Base-by-base conservation (phyloP, 805 yeast species). In the Candida verbasci region DNA sequence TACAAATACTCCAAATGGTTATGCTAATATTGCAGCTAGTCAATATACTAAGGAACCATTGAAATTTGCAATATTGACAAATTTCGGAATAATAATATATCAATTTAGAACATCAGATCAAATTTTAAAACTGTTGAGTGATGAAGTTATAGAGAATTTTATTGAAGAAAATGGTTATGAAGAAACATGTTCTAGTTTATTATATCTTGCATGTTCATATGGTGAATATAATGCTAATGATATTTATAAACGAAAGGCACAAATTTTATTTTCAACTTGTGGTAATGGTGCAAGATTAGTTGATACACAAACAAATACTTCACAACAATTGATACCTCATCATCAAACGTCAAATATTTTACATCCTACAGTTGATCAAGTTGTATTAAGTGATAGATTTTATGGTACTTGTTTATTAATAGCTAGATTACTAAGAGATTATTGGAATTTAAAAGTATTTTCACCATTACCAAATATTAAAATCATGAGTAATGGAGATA, bases 141-240 rank as follows among this genome's bases (percentile, higher is more conserved):
- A 82, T 26, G 69, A 63, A 25, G 79, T 83, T 15, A 74, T 86
- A 35, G 72, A 79, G 35, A 73, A 80, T 35, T 86, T 86, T 53
- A 77, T 82, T 12, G 74, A 76, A 32, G 82, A 84, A 37, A 88
- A 87, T 55, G 97, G 97, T 5, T 73, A 81, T 35, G 80, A 85
- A 35, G 98, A 94, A 56, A 81, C 95, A 3, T 91, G 97, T 52
- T 82, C 96, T 0, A 80, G 93, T 1, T 84, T 96, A 9, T 68
- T 93, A 34, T 83, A 84, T 45, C 78, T 87, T 35, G 85, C 96
- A 1, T 84, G 95, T 52, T 80, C 86, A 38, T 76, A 76, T 45
- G 78, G 79, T 4, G 55, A 53, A 40, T 57, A 57, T 39, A 73
- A 76, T 42, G 62, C 91, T 0, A 84, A 57, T 36, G 70, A 62